Evolutionary conservation across 73 alveolate genomes (phyloP).

Genomic region (Tetrahymena thermophila): DNA sequence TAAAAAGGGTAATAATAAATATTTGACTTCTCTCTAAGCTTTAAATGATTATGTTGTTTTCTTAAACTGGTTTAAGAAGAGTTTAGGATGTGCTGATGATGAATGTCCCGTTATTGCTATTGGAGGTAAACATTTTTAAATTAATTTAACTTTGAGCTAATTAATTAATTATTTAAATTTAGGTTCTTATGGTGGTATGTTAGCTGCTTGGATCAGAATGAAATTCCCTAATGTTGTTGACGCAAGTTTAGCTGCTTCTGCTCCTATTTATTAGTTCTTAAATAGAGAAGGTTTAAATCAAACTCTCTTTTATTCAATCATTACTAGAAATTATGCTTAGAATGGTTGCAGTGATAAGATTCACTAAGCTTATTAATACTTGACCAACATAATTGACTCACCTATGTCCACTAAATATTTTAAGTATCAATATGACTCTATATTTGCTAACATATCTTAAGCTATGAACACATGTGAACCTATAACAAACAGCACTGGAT

Average conservation of each 20-base stretch:
- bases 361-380: background rate
- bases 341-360: background rate
- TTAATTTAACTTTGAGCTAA: background rate
- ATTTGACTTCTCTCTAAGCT: slow-evolving; percentile 53
- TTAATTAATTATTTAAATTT: background rate
- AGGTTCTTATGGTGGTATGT: slow-evolving; percentile 55
- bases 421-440: background rate
- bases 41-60: slow-evolving; percentile 51
- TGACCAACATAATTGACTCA: background rate
- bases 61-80: background rate
- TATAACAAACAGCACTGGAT: background rate
- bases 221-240: slow-evolving; percentile 35
- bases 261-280: slow-evolving; percentile 8
- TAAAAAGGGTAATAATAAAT: slow-evolving; percentile 37
- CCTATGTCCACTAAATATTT: background rate
- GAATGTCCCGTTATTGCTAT: slow-evolving; percentile 44
- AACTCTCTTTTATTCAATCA: slow-evolving; percentile 33
- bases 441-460: background rate
- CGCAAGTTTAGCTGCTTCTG: slow-evolving; percentile 23
- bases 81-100: background rate
- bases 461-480: slow-evolving; percentile 37
- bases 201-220: slow-evolving; percentile 55
- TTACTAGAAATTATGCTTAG: slow-evolving; percentile 4
- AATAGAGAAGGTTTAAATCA: slow-evolving; percentile 5
- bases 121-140: slow-evolving; percentile 44